phyloP scores from a whole-genome alignment of 805 yeast genomes.

The Metschnikowia similis region DNA sequence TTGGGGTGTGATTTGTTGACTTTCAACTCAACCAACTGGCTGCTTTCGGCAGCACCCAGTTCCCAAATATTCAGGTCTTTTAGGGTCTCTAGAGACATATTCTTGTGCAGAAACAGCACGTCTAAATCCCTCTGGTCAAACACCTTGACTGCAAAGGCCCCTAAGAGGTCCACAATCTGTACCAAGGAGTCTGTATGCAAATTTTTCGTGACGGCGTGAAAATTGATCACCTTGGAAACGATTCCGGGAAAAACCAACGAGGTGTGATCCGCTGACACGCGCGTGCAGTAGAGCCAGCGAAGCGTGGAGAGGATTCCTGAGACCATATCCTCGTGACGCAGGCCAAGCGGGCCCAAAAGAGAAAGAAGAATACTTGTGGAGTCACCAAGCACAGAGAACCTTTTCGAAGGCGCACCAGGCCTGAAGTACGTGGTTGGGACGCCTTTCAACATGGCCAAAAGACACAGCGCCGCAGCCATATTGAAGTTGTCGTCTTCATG shows the following conservation, averaged over 20 bases:
- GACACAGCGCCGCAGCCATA: conserved; percentile 18
- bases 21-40: background rate
- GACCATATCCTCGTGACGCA: background rate
- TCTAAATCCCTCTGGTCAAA: conserved; percentile 25
- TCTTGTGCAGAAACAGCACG: background rate
- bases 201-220: conserved; percentile 18
- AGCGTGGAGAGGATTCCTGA: conserved; percentile 10
- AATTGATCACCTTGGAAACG: conserved; percentile 29
- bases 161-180: conserved; percentile 20
- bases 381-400: conserved; percentile 28
- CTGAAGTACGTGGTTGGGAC: conserved; percentile 21
- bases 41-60: background rate
- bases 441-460: conserved; percentile 13
- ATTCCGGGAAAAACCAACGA: conserved; percentile 40
- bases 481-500: conserved; percentile 1
- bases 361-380: conserved; percentile 24
- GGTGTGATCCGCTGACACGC: conserved; percentile 27
- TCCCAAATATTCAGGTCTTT: background rate
- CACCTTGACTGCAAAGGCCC: conserved; percentile 22
- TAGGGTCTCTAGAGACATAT: background rate
- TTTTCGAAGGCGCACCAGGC: conserved; percentile 10
- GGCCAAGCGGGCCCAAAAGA: conserved; percentile 10
- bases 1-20: conserved; percentile 5
- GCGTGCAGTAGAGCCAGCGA: conserved; percentile 11
- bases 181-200: conserved; percentile 23